phyloP scores from a whole-genome alignment of 805 yeast genomes.

The Candida ipomoeae region DNA sequence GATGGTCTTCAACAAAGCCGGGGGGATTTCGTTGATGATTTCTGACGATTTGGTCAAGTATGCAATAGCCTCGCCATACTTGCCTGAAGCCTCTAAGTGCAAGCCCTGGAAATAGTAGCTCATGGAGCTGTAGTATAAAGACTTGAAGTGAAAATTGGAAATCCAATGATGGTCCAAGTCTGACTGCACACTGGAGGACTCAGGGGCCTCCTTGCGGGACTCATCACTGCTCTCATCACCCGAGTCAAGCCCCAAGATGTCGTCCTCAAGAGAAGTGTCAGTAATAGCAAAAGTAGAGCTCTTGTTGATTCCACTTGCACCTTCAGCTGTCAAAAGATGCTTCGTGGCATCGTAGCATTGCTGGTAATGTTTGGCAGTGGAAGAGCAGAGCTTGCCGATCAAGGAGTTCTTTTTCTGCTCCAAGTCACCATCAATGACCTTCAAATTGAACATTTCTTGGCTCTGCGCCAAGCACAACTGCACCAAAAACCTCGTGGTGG shows the following conservation, averaged over 20 bases:
- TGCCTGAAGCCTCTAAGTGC: slow-evolving; percentile 48
- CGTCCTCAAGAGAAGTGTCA: slow-evolving; percentile 27
- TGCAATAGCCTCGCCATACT: slow-evolving; percentile 77
- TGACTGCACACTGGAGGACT: slow-evolving; percentile 20
- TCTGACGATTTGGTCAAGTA: slow-evolving; percentile 50
- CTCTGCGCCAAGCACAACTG: slow-evolving; percentile 79
- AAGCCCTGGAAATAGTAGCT: slow-evolving; percentile 59
- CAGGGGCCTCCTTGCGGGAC: slow-evolving; percentile 9
- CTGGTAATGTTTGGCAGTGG: slow-evolving; percentile 54
- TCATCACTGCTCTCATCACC: slow-evolving; percentile 12
- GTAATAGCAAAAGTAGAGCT: slow-evolving; percentile 17
- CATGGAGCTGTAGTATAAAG: slow-evolving; percentile 52
- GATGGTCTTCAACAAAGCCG: slow-evolving; percentile 14
- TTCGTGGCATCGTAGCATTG: slow-evolving; percentile 45
- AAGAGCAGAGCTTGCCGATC: slow-evolving; percentile 68
- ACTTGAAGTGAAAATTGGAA: slow-evolving; percentile 48
- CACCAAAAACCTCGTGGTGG: slow-evolving; percentile 60
- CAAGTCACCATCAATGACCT: slow-evolving; percentile 49
- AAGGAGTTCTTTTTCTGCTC: slow-evolving; percentile 59
- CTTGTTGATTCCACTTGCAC: slow-evolving; percentile 10
- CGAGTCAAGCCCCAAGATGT: slow-evolving; percentile 9
- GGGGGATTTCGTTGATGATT: slow-evolving; percentile 27
- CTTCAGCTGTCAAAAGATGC: slow-evolving; percentile 17
- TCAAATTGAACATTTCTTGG: slow-evolving; percentile 75
- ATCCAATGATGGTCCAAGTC: slow-evolving; percentile 46